Evolutionary conservation across 1,284 basidiomycete genomes (phyloP).

Genomic region (Papiliotrema terrestris): DNA sequence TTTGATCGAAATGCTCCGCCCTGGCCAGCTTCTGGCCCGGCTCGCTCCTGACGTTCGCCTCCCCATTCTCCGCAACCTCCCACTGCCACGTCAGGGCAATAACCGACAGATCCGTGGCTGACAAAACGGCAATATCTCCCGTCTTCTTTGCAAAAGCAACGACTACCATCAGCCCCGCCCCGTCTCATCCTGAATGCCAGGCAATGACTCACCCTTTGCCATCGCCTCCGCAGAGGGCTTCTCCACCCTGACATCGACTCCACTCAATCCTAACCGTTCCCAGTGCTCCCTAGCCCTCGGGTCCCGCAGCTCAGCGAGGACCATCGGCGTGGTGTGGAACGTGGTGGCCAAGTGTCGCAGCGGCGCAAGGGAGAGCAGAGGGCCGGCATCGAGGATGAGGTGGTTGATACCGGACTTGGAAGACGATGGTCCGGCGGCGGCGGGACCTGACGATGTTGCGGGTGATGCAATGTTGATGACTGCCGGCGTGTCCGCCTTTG

Average conservation of each 20-base stretch:
- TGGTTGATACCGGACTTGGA: constrained; percentile 54
- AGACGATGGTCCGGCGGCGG: constrained; percentile 1
- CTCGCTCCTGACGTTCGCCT: constrained; percentile 53
- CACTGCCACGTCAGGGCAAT: constrained; percentile 83
- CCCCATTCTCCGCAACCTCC: constrained; percentile 57
- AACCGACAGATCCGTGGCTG: constrained; percentile 84
- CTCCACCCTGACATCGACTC: constrained; percentile 70
- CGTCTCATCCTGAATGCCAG: not conserved
- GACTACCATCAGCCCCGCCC: constrained; percentile 56
- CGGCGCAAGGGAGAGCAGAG: constrained; percentile 78
- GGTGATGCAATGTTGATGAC: constrained; percentile 16
- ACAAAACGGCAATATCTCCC: constrained; percentile 92
- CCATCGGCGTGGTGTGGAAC: constrained; percentile 83
- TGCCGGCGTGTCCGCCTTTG: constrained; percentile 9
- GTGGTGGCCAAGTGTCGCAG: constrained; percentile 75
- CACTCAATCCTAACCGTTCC: constrained; percentile 59
- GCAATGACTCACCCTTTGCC: constrained; percentile 61
- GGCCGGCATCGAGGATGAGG: constrained; percentile 87
- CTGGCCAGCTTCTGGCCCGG: constrained; percentile 45
- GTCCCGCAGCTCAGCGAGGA: constrained; percentile 83
- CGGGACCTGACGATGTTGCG: not conserved
- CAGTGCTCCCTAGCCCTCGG: constrained; percentile 79
- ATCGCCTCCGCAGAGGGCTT: constrained; percentile 70
- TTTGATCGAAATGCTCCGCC: not conserved
- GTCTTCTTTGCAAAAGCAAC: constrained; percentile 92